Evolutionary conservation across 2,329 filamentous ascomycete species (phyloP).

Genomic region (Leptodontidium sp.): DNA sequence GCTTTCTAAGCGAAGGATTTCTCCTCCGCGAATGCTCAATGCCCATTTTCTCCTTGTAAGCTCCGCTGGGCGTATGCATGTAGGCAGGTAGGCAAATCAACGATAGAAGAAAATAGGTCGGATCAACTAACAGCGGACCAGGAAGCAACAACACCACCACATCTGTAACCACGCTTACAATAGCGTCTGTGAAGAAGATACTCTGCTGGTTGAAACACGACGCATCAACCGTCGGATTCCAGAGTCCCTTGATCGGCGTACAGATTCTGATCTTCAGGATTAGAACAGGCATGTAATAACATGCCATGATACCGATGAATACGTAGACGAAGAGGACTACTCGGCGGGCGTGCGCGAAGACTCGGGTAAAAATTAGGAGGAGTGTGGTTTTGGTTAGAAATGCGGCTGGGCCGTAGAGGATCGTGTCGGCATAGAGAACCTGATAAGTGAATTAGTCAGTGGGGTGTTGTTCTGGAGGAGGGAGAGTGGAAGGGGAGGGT

Average conservation of each 20-base stretch:
- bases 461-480: background rate
- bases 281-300: slow-evolving; percentile 30
- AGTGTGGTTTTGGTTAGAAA: slow-evolving; percentile 42
- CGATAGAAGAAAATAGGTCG: background rate
- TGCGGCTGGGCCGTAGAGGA: slow-evolving; percentile 39
- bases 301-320: slow-evolving; percentile 33
- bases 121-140: slow-evolving; percentile 40
- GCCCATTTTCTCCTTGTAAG: too few species aligned
- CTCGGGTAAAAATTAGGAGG: slow-evolving; percentile 40
- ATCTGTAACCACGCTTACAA: slow-evolving; percentile 48
- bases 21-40: background rate
- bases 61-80: too few species aligned
- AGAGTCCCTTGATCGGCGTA: slow-evolving; percentile 40
- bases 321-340: slow-evolving; percentile 33
- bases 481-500: background rate
- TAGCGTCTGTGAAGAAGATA: slow-evolving; percentile 48
- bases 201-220: slow-evolving; percentile 47
- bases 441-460: background rate
- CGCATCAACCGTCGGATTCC: slow-evolving; percentile 33
- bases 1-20: background rate
- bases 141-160: slow-evolving; percentile 48
- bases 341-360: slow-evolving; percentile 37
- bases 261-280: slow-evolving; percentile 34
- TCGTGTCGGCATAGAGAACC: slow-evolving; percentile 31
- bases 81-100: too few species aligned